Percentiles rank a stretch among this genome's conserved stretches.
phyloP scores from a whole-genome alignment of 225 moss, liverwort and hornwort species.

The Physcomitrium patens region DNA sequence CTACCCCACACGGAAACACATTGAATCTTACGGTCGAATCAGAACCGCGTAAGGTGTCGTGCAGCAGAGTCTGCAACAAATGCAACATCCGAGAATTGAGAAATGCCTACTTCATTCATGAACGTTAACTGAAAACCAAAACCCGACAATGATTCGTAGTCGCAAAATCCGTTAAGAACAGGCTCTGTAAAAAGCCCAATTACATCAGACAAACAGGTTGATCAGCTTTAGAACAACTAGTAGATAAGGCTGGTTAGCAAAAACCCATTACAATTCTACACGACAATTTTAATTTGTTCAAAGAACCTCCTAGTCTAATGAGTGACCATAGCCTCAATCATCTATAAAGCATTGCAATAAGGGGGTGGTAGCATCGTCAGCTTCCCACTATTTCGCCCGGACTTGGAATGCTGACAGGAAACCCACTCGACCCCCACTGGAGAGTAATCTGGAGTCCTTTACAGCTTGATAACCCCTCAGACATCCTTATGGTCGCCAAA shows the following conservation, averaged over 20 bases:
- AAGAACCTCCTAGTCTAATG: not conserved
- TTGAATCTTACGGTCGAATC: too few relatives aligned
- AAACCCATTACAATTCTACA: not conserved
- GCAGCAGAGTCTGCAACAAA: too few relatives aligned
- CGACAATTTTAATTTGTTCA: not conserved
- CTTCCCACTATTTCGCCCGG: not conserved
- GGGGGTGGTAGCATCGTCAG: constrained; percentile 21
- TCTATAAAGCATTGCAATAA: constrained; percentile 4
- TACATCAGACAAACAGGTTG: not conserved
- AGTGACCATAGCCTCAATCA: not conserved
- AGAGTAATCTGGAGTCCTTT: not conserved
- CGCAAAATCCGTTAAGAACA: too few relatives aligned
- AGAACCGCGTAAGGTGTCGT: too few relatives aligned
- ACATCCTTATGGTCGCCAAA: constrained; percentile 31
- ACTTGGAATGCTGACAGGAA: constrained; percentile 5
- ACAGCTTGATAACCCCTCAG: not conserved
- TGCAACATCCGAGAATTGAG: too few relatives aligned
- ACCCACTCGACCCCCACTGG: constrained; percentile 21
- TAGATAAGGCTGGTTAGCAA: not conserved
- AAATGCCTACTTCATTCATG: too few relatives aligned
- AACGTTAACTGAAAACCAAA: too few relatives aligned
- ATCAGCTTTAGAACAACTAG: not conserved
- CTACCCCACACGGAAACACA: too few relatives aligned
- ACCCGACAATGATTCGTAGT: too few relatives aligned
- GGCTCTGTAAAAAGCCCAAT: too few relatives aligned